A percentile compares a stretch with the other conserved stretches of the same genome.
Evolutionary conservation across 1,139 yeast genomes (phyloP).

Genomic region (Nadsonia starkeyi-henricii): DNA sequence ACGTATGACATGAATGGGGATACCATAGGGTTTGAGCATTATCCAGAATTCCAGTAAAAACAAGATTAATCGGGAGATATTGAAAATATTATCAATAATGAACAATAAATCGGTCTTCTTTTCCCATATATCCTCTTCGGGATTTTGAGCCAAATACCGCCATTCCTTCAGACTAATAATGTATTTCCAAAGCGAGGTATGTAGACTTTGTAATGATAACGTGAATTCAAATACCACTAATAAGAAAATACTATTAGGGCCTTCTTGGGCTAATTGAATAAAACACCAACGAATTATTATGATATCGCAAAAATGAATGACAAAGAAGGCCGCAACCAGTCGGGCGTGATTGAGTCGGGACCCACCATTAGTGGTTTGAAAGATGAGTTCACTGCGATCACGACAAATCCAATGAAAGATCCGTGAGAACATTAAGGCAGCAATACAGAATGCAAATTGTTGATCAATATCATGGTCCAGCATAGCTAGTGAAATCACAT

Average conservation of each 20-base stretch:
- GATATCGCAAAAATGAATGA: constrained; percentile 38
- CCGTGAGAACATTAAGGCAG: constrained; percentile 38
- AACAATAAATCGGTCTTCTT: constrained; percentile 49
- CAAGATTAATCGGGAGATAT: constrained; percentile 25
- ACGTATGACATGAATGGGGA: constrained; percentile 55
- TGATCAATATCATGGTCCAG: constrained; percentile 44
- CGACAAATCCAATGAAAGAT: constrained; percentile 61
- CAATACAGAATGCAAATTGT: constrained; percentile 27
- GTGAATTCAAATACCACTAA: constrained; percentile 69
- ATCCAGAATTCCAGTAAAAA: constrained; percentile 40
- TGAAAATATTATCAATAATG: constrained; percentile 39
- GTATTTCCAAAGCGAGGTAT: constrained; percentile 36
- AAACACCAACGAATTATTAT: constrained; percentile 42
- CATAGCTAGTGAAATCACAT: constrained; percentile 50
- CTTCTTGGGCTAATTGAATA: constrained; percentile 19
- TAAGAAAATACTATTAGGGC: constrained; percentile 34
- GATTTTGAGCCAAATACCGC: constrained; percentile 30
- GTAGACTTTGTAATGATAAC: constrained; percentile 42
- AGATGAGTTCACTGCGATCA: constrained; percentile 25
- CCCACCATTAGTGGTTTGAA: constrained; percentile 20
- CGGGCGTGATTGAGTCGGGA: constrained; percentile 23
- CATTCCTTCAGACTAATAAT: constrained; percentile 47
- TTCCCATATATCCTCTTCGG: constrained; percentile 61
- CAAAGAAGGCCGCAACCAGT: constrained; percentile 27
- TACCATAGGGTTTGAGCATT: constrained; percentile 32